A percentile compares a stretch with the other conserved stretches of the same genome.
These are phyloP conservation scores for Parastagonospora avenae DNA, from an alignment of 2,329 filamentous ascomycete genomes.

Conservation along the genomic window DNA sequence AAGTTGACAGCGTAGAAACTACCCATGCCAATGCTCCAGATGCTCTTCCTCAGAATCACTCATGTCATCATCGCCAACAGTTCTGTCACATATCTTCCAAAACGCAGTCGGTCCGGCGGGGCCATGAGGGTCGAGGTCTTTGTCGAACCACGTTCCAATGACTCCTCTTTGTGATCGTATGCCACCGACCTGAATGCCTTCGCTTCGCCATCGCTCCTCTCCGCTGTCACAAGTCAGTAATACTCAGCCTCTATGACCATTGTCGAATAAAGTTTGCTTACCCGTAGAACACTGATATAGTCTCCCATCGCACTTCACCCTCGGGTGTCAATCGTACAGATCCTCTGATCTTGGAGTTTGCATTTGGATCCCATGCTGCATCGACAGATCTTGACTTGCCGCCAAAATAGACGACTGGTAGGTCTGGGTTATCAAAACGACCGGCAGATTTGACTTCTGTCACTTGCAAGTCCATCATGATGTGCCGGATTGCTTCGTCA, in stretches of 20 bases:
- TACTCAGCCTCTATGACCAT: constrained; percentile 1
- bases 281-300: constrained; percentile 65
- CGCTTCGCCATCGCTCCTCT: constrained; percentile 75
- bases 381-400: constrained; percentile 68
- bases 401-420: constrained; percentile 71
- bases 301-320: constrained; percentile 77
- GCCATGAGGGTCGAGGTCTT: constrained; percentile 69
- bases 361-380: constrained; percentile 69
- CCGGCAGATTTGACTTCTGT: constrained; percentile 64
- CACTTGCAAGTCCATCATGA: constrained; percentile 69
- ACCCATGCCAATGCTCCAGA: constrained; percentile 17
- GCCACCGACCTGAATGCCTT: constrained; percentile 76
- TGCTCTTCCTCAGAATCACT: constrained; percentile 10
- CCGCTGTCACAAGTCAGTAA: constrained; percentile 53
- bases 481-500: constrained; percentile 72
- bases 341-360: constrained; percentile 69
- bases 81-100: constrained; percentile 70
- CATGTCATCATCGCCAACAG: constrained; percentile 9
- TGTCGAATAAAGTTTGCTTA: constrained; percentile 26
- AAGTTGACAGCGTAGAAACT: neutral
- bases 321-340: constrained; percentile 68
- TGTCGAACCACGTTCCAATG: constrained; percentile 79
- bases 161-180: constrained; percentile 68
- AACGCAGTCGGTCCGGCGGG: constrained; percentile 77
- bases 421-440: constrained; percentile 60